A percentile compares a stretch with the other conserved stretches of the same genome.
Conservation (phyloP, 345 rosid species). For the Pelargonium nanum region DNA sequence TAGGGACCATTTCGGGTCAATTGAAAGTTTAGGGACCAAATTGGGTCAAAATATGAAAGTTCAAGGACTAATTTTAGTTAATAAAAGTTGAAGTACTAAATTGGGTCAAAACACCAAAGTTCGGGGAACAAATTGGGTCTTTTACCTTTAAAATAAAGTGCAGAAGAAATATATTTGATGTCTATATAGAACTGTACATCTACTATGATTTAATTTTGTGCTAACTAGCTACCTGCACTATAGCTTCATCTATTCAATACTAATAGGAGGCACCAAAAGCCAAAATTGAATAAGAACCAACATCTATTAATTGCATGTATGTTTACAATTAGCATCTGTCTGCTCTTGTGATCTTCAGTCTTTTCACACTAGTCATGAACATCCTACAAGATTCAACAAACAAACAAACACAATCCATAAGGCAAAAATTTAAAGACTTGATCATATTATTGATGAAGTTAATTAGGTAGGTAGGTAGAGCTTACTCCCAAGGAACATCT, state of each 20-base stretch:
- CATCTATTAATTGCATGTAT: no score
- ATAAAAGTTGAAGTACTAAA: no score
- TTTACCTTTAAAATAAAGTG: background rate
- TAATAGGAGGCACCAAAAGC: no score
- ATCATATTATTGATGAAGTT: no score
- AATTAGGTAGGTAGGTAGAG: background rate
- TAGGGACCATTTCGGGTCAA: no score
- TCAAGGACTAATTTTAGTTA: no score
- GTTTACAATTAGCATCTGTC: conserved; percentile 18
- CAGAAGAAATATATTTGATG: background rate
- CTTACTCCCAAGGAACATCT: conserved; percentile 61
- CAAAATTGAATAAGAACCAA: background rate
- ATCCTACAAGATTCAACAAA: conserved; percentile 17
- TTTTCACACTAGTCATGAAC: conserved; percentile 36
- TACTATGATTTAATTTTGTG: background rate
- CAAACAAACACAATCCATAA: background rate
- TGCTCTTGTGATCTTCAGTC: conserved; percentile 41
- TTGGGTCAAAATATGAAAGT: no score
- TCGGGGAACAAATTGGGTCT: no score
- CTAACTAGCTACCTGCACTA: no score
- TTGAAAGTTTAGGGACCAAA: no score
- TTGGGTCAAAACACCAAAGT: no score
- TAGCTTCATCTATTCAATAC: background rate
- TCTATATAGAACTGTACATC: conserved; percentile 10
- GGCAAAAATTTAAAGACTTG: no score